Conservation (phyloP, 2,329 filamentous ascomycete genomes). For the Fusarium chaquense region DNA sequence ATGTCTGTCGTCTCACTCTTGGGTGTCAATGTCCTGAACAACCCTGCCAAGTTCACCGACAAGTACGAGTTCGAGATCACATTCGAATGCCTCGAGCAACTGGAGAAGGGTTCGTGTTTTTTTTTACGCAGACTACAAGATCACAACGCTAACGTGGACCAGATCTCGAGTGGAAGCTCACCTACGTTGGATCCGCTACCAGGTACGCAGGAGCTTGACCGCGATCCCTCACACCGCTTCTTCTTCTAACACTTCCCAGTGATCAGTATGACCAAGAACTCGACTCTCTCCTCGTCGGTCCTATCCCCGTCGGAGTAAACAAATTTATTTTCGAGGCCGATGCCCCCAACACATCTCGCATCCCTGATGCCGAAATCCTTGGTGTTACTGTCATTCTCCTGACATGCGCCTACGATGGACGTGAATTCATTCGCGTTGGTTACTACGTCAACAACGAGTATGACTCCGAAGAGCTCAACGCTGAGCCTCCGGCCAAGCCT, state of each 20-base stretch:
- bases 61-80: conserved; percentile 98
- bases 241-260: conserved; percentile 59
- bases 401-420: conserved; percentile 94
- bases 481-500: conserved; percentile 91
- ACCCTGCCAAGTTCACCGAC: conserved; percentile 92
- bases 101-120: conserved; percentile 81
- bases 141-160: conserved; percentile 38
- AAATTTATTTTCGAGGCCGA: conserved; percentile 99
- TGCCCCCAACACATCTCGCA: conserved; percentile 87
- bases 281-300: conserved; percentile 94
- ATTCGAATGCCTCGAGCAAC: conserved; percentile 94
- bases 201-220: conserved; percentile 72
- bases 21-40: conserved; percentile 96
- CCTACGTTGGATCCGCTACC: conserved; percentile 97
- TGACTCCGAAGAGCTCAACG: conserved; percentile 87
- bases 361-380: conserved; percentile 94
- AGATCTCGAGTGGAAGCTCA: conserved; percentile 99
- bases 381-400: conserved; percentile 97
- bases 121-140: not conserved
- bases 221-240: conserved; percentile 31
- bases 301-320: conserved; percentile 97
- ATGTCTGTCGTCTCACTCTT: conserved; percentile 98
- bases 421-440: conserved; percentile 97
- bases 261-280: conserved; percentile 99
- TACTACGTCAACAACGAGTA: conserved; percentile 99